Evolutionary conservation across 2,329 filamentous ascomycete species (phyloP), one percentile per base, ranked within the genome.

Genomic region (Ciborinia camelliae): DNA sequence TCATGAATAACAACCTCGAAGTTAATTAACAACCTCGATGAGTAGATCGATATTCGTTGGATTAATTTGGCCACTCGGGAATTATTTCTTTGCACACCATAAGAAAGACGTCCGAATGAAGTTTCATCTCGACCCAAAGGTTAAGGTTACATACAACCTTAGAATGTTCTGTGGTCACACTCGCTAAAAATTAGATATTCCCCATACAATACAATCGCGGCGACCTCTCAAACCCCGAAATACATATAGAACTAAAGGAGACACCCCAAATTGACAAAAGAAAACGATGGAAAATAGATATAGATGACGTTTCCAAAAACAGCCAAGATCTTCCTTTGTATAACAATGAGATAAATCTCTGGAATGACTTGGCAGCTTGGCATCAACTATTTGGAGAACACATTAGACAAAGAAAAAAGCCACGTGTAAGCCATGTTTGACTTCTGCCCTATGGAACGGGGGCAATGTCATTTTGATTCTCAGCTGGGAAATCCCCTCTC

Each of bases 391-490:
- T 32, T 51, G 48, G 12, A 23, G 51, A 8, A 54, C 9, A n/a
- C 14, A n/a, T n/a, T 9, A 37, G 51, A 54, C 32, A 54, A 54
- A 54, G 52, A 18, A 28, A 28, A 20, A 14, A 50, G 45, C 43
- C 57, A 60, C 43, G 52, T 54, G 52, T 39, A 26, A 54, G 57
- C 43, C 57, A 35, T 48, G 41, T 37, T 48, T 7, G 20, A 26
- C n/a, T 10, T 18, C 14, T 15, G 23, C 58, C 58, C 45, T 61
- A 61, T 61, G 32, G 35, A 51, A 23, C 12, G 58, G 26, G 30
- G 23, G 47, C 5, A 48, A 41, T 61, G 47, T 51, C 58, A 61
- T 61, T 50, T 61, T 12, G 35, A 47, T n/a, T 35, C 14, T 26
- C 37, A 30, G 18, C 8, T 61, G 47, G 45, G 32, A 15, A 28